Evolutionary conservation across 768 basidiomycete genomes (phyloP), one percentile per base, ranked within the genome.

Genomic region (Boletus coccyginus): DNA sequence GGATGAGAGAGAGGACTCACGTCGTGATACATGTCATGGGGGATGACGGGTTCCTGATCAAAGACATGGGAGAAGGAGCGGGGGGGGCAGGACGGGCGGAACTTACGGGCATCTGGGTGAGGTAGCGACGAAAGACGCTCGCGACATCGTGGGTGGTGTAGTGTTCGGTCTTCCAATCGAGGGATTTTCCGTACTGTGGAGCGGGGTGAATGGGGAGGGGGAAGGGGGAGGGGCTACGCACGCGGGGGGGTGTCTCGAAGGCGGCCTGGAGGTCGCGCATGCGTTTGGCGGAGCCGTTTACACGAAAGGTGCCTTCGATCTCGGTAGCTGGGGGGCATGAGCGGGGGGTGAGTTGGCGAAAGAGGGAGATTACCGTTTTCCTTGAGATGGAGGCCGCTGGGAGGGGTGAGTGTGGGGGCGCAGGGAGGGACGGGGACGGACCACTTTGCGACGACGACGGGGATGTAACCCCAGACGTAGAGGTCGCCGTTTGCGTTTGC

Each of bases 391-490:
- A 96, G 74, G 6, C 96, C 96, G 67, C 94, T 95, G 60, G 10
- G 53, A 19, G 32, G 17, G 10, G 53, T 53, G 50, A 51, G 62
- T 53, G 56, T 38, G 54, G 44, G 24, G 47, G 40, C 17, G 10
- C 1, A 21, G 21, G 35, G 36, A 29, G 13, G 43, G 19, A 14
- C n/a, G 29, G 21, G 2, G 24, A 74, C 87, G 66, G 64, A 93
- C 92, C 94, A 98, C 75, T 97, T 98, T 45, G 96, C 96, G 41
- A 99, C 96, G 50, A 98, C 94, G 41, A 98, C 92, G 10, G 96
- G 96, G 47, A 99, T 92, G 69, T 90, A 90, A 1, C 95, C 94
- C 89, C 92, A 95, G 7, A 94, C 88, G 68, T 90, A 92, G 17
- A 92, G 79, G 61, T 90, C 85, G 9, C 93, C 93, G 57, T 83